Base-by-base conservation (phyloP, 2,329 filamentous ascomycete species). In the Alternaria brassicicola region DNA sequence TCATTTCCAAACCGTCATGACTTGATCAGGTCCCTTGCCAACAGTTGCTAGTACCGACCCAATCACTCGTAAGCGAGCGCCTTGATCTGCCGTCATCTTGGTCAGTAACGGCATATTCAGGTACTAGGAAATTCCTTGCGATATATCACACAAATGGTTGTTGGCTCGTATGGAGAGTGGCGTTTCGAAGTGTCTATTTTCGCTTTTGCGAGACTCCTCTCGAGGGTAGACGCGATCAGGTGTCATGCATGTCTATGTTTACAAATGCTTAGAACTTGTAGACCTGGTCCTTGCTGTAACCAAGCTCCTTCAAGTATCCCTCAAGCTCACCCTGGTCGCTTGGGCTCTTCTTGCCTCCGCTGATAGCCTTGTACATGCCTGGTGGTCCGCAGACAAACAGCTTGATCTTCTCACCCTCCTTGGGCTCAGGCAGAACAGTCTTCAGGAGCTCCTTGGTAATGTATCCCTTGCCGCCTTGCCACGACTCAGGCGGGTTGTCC, bases 351-450 rank as follows among this genome's bases (percentile, higher is more conserved):
- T 99, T 98, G 73, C 81, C 80, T 31, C 95, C 95, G 35, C 90
- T 94, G 68, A 98, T 88, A 59, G 93, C 90, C 79, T 97, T 96
- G 88, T 97, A 97, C 84, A 98, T 78, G 39, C 89, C 91, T 3
- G 94, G 93, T 12, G 95, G 95, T 0, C 94, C 94, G 79, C 94
- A 98, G 35, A 99, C 92, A 74, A 99, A 98, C 63, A 98, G 80
- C 88, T 98, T 98, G 83, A 97, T 88, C 81, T 97, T 95, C 66
- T 90, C 90, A 42, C 76, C 76, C 70, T 86, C 85, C 85, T 95
- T 95, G 63, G 95, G 93, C 80, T 96, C 93, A 10, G 95, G 95
- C 13, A 98, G 85, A 9, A 97, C 93, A 49, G 91, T 94, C 89
- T 98, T 97, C 73, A 99, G 82, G 57, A 98, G 84, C 66, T 97